Base-by-base conservation (phyloP, 108 stramenopile genomes). In the Discostella pseudostelligera region DNA sequence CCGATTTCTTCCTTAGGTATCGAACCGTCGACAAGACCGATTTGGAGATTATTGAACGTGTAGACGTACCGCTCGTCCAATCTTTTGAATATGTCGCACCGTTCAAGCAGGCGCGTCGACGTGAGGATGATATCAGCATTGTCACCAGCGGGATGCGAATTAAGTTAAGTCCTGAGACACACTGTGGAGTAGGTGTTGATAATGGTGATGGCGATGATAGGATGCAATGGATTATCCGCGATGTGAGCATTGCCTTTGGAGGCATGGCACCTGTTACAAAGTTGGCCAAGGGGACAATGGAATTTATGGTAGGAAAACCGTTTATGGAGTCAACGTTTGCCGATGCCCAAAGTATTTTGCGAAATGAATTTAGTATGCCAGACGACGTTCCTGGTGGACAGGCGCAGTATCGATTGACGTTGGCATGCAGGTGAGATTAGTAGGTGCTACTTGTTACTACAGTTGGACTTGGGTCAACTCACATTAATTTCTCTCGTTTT, bases 71-170 rank as follows among this genome's bases (percentile, higher is more conserved):
- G 0, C 55, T 88, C 20, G 16, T 89, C 9, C 32, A 65, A 11
- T 35, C 55, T n/a, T 92, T 94, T 62, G 96, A 97, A 48, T 96
- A 94, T 53, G 80, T 93, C 25, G 65, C 69, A 19, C 96, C 97
- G 25, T 96, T 95, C 77, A 97, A 97, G 71, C 96, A 97, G 64
- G 96, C 96, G 22, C 76, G 96, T 4, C 72, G 97, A 36, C 59
- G 97, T 11, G 97, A 97, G 69, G 97, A 97, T 68, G 97, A 97
- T 68, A 97, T 97, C 56, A 86, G 85, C 59, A 96, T 97, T 68
- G 97, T 97, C 21, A 97, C 97, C 0, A 72, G 82, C 8, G 92
- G 92, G 1, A 91, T 97, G 86, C 83, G 88, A 26, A 84, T 97
- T 26, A 62, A 59, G 37, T 60, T 95, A 17, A 71, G 55, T 59